Evolutionary conservation across 352 stramenopile species (phyloP).

Genomic region (Phytophthora megakarya): DNA sequence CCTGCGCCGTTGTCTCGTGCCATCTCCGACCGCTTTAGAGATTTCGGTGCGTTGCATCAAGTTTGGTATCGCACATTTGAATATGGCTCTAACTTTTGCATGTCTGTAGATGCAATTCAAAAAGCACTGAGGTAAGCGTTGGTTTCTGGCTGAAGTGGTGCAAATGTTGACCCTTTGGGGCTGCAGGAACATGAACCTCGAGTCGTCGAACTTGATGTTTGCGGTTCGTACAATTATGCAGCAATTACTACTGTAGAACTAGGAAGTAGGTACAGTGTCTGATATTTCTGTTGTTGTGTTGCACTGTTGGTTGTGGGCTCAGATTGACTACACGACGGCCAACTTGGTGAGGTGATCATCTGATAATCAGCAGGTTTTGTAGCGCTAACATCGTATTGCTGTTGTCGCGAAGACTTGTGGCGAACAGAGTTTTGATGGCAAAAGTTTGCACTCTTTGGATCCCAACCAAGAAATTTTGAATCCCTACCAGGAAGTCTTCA

Average conservation of each 20-base stretch:
- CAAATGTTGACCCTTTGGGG: neutral
- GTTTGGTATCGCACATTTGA: neutral
- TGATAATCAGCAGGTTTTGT: neutral
- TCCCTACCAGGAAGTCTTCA: slow-evolving; percentile 54
- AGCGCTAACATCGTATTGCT: slow-evolving; percentile 6
- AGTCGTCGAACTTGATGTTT: slow-evolving; percentile 76
- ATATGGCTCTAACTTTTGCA: neutral
- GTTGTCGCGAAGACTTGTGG: slow-evolving; percentile 43
- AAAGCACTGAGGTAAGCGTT: slow-evolving; percentile 23
- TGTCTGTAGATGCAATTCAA: slow-evolving; percentile 30
- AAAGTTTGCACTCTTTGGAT: slow-evolving; percentile 64
- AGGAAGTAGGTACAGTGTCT: neutral
- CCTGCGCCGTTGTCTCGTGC: slow-evolving; percentile 27
- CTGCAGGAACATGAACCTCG: slow-evolving; percentile 46
- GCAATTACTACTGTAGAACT: no score
- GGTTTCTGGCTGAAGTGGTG: no score
- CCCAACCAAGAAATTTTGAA: slow-evolving; percentile 48
- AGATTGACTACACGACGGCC: slow-evolving; percentile 77
- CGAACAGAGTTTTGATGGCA: slow-evolving; percentile 57
- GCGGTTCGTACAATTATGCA: slow-evolving; percentile 33
- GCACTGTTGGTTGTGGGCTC: neutral
- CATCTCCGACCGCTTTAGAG: slow-evolving; percentile 35
- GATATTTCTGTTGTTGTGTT: slow-evolving; percentile 8
- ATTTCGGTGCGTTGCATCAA: slow-evolving; percentile 25
- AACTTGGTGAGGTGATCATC: slow-evolving; percentile 42